Conservation (phyloP, 768 basidiomycete species). For the Xanthoconium stramineum region DNA sequence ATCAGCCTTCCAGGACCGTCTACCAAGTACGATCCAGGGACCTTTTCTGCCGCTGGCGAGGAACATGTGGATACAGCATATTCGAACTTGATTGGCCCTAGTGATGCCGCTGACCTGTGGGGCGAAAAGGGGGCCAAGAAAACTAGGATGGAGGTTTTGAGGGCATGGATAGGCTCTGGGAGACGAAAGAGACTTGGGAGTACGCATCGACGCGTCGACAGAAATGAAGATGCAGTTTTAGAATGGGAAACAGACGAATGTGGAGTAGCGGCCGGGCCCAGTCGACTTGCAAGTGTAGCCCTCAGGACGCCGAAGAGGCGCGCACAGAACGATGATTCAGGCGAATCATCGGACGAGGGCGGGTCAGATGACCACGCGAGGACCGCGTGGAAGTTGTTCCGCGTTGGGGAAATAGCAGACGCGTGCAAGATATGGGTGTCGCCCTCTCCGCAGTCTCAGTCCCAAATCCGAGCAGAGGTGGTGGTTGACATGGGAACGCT, state of each 20-base stretch:
- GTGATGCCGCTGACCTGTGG: slow-evolving; percentile 53
- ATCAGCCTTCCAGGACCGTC: slow-evolving; percentile 23
- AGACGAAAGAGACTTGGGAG: slow-evolving; percentile 36
- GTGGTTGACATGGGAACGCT: slow-evolving; percentile 4
- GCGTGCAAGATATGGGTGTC: slow-evolving; percentile 16
- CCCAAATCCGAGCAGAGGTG: not conserved
- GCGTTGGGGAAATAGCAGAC: slow-evolving; percentile 29
- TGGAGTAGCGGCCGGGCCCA: not conserved
- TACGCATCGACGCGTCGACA: slow-evolving; percentile 21
- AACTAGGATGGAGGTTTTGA: slow-evolving; percentile 44
- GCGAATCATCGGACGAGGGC: slow-evolving; percentile 39
- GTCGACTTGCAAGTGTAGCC: not conserved
- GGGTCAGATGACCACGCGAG: slow-evolving; percentile 48
- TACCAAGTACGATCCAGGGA: not conserved
- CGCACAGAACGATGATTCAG: slow-evolving; percentile 39
- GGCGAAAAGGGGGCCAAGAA: slow-evolving; percentile 45
- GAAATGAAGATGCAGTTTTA: slow-evolving; percentile 6
- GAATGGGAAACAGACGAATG: not conserved
- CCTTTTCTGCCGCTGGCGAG: slow-evolving; percentile 1
- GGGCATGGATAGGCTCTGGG: slow-evolving; percentile 39
- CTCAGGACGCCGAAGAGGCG: not conserved
- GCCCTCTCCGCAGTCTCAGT: slow-evolving; percentile 13
- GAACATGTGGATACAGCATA: slow-evolving; percentile 48
- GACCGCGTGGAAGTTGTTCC: slow-evolving; percentile 58
- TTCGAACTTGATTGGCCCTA: slow-evolving; percentile 63